Evolutionary conservation across 2,329 filamentous ascomycete genomes (phyloP), one percentile per base, ranked within the genome.

Genomic region (Fusarium abutilonis): DNA sequence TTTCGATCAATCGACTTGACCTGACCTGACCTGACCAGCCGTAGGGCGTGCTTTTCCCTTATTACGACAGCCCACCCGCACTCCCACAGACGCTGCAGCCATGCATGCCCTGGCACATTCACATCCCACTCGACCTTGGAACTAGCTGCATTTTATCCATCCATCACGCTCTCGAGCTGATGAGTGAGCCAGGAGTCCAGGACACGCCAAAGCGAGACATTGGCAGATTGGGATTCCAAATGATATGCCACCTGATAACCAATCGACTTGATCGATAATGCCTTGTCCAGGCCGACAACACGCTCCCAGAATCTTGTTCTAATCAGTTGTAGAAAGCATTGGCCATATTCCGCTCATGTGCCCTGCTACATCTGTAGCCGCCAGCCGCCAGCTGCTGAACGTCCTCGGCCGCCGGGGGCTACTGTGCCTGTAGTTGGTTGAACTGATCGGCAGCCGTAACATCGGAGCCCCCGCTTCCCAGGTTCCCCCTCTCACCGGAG

Each of bases 51-150:
- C 40, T 46, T 32, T 32, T 40, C 7, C 15, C 6, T 5, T 40
- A 26, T 10, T 3, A 19, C 4, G 17, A 32, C 26, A 63, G 60
- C 51, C 61, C 61, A 64, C 51, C 55, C 59, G 42, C 60, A 45
- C 38, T 48, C 43, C 34, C 51, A 50, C 47, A 35, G 47, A 65
- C 41, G 63, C 49, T 56, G 52, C 60, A 64, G 61, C 51, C 61
- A 60, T 60, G 56, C 56, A 60, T 49, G 48, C 38, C 56, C 49
- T 55, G 45, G 45, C 41, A 54, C 45, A 46, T 51, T 43, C 57
- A 51, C 56, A 66, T 64, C 57, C 62, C 62, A 64, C 62, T 48
- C 54, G 26, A 60, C 48, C 56, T 60, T 60, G 49, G 56, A 40
- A 50, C 62, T 63, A 65, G 38, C 52, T 47, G 17, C 17, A 43